Base-by-base conservation (phyloP, 768 basidiomycete species). In the Porphyrellus cyaneotinctus region DNA sequence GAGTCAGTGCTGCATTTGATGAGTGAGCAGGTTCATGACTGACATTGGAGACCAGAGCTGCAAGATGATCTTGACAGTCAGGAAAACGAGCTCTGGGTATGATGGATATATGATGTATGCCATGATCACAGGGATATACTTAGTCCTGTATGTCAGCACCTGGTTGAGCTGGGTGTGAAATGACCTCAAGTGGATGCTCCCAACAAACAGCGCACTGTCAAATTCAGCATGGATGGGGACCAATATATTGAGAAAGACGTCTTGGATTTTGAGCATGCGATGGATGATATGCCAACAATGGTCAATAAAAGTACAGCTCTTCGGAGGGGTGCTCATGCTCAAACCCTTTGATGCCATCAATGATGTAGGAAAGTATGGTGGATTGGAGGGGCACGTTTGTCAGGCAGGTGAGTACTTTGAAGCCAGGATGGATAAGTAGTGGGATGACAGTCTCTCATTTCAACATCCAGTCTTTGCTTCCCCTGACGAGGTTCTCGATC, bases 161-260 rank as follows among this genome's bases (percentile, higher is more conserved):
- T 35, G 35, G 60, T 92, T 88, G 56, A 93, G 79, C 52, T 79
- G 75, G n/a, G 79, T 82, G 72, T 86, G 89, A 63, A 33, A 33
- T 14, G 32, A 33, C 32, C 32, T 14, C 14, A 13, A 33, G 32
- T 33, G 32, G 14, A 35, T 8, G 17, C 17, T n/a, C 14, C 17
- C 17, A 1, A 35, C 35, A 3, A 35, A 35, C 12, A 14, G 17
- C 15, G 6, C 38, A 32, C 78, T 80, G 55, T 82, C 81, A 52
- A 83, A 75, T 49, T 91, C 86, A n/a, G 80, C 73, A 10, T 94
- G 78, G 18, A 87, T 71, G 2, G 92, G 91, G 4, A 95, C 72
- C 44, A 95, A 80, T 22, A 94, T 84, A 49, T 97, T 92, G 37
- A 93, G 76, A 75, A 95, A 97, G 50, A 92, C 79, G 44, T 88